Conservation (phyloP, 208 protist genomes). For the Lotmaria passim region DNA sequence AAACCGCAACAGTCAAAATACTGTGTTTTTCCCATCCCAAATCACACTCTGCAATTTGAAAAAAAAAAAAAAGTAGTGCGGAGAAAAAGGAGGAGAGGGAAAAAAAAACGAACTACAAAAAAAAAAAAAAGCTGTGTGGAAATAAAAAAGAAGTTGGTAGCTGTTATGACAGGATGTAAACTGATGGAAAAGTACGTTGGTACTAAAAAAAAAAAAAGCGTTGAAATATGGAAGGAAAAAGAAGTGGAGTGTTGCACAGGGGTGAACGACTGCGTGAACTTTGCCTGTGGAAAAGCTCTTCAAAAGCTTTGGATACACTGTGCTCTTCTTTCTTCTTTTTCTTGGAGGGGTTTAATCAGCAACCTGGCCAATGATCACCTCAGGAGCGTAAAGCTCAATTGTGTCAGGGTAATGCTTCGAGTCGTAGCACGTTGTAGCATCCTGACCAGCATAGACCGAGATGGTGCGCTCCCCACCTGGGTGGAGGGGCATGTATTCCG, state of each 20-base stretch:
- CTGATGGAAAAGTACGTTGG: too few species aligned
- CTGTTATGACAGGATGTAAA: not conserved
- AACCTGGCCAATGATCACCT: conserved; percentile 12
- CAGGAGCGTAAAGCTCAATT: conserved; percentile 11
- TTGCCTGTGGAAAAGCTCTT: not conserved
- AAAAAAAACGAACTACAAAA: too few species aligned
- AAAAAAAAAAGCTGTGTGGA: not conserved
- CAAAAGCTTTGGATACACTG: not conserved
- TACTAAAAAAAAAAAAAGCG: conserved; percentile 21
- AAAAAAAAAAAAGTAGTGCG: too few species aligned
- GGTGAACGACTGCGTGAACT: too few species aligned
- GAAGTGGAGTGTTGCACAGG: not conserved
- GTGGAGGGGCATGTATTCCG: conserved; percentile 13
- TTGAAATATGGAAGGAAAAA: conserved; percentile 7
- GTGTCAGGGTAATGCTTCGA: conserved; percentile 12
- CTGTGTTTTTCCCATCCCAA: too few species aligned
- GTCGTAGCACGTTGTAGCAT: conserved; percentile 12
- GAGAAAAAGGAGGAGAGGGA: too few species aligned
- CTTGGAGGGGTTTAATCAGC: not conserved
- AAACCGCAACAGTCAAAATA: too few species aligned
- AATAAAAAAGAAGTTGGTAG: not conserved
- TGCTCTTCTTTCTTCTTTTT: too few species aligned
- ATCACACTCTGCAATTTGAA: too few species aligned
- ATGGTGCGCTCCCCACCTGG: conserved; percentile 7
- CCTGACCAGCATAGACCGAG: conserved; percentile 2